Conservation (phyloP, 2,329 filamentous ascomycete species). For the Emericellopsis atlantica region DNA sequence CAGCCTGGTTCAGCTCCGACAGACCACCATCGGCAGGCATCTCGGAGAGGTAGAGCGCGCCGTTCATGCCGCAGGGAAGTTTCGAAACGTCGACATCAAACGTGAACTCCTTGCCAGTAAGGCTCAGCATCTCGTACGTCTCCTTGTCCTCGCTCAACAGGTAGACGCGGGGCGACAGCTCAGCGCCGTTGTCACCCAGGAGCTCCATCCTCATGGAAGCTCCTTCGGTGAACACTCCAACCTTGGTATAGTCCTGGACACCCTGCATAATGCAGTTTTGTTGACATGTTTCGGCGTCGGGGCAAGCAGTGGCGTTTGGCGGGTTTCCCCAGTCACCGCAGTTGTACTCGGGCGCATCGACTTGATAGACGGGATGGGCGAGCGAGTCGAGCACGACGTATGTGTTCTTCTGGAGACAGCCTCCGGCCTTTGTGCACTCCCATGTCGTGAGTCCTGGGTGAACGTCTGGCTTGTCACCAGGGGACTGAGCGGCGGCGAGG, state of each 20-base stretch:
- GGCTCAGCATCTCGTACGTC: conserved; percentile 46
- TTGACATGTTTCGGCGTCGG: conserved; percentile 34
- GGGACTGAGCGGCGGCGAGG: conserved; percentile 22
- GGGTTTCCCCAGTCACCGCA: conserved; percentile 19
- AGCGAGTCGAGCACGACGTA: conserved; percentile 36
- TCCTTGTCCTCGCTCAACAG: conserved; percentile 39
- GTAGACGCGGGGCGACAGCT: conserved; percentile 37
- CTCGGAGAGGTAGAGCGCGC: conserved; percentile 48
- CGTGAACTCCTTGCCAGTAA: conserved; percentile 48
- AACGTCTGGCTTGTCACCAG: conserved; percentile 26
- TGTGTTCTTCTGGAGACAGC: conserved; percentile 32
- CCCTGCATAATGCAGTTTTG: conserved; percentile 41
- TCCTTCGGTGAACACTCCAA: conserved; percentile 19
- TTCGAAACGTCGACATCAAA: conserved; percentile 55
- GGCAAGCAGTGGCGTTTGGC: conserved; percentile 30
- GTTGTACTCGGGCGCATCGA: conserved; percentile 14
- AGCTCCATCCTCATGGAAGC: conserved; percentile 15
- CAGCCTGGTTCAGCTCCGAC: conserved; percentile 39
- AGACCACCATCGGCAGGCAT: conserved; percentile 46
- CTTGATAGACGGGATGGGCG: conserved; percentile 31
- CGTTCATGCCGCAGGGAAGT: conserved; percentile 55
- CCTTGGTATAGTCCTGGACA: conserved; percentile 27
- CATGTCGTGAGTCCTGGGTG: conserved; percentile 39
- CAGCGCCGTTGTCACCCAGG: conserved; percentile 9
- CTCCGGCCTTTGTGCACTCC: conserved; percentile 34